Conservation (phyloP, 2,329 filamentous ascomycete genomes). For the Diplodia intermedia region DNA sequence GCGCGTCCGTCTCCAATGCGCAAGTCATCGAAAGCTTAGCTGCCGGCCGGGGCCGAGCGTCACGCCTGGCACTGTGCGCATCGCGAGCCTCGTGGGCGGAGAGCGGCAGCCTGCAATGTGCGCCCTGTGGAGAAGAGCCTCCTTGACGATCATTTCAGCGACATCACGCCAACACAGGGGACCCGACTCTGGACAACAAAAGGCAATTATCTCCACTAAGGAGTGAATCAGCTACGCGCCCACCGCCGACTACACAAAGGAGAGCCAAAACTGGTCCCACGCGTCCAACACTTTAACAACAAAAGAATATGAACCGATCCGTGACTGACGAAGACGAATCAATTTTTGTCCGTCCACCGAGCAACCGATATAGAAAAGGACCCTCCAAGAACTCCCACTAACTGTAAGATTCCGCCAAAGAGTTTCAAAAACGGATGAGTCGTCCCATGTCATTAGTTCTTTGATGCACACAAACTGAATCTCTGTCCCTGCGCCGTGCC, state of each 20-base stretch:
- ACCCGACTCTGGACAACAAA: conserved; percentile 7
- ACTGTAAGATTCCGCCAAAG: conserved; percentile 31
- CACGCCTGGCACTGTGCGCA: conserved; percentile 18
- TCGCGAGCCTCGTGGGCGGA: not conserved
- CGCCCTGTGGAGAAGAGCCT: conserved; percentile 13
- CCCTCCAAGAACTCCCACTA: conserved; percentile 31
- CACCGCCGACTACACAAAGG: conserved; percentile 17
- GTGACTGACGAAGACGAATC: conserved; percentile 27
- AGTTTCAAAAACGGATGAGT: conserved; percentile 32
- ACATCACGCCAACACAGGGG: not conserved
- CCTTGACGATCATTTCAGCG: conserved; percentile 17
- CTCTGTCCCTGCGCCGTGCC: conserved; percentile 48
- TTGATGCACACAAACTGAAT: conserved; percentile 34
- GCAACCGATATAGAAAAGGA: conserved; percentile 26
- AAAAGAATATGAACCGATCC: conserved; percentile 28
- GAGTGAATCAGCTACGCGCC: conserved; percentile 28
- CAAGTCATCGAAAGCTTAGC: conserved; percentile 10
- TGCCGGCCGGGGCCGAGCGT: conserved; percentile 1
- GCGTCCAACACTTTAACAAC: conserved; percentile 13
- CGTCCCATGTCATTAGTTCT: conserved; percentile 34
- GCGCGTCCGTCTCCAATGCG: conserved; percentile 18
- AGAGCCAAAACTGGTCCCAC: conserved; percentile 18
- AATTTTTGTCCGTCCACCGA: conserved; percentile 27
- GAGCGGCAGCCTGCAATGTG: conserved; percentile 14
- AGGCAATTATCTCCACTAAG: conserved; percentile 30